Evolutionary conservation across 768 basidiomycete genomes (phyloP).

Genomic region (Collybia mongolica): DNA sequence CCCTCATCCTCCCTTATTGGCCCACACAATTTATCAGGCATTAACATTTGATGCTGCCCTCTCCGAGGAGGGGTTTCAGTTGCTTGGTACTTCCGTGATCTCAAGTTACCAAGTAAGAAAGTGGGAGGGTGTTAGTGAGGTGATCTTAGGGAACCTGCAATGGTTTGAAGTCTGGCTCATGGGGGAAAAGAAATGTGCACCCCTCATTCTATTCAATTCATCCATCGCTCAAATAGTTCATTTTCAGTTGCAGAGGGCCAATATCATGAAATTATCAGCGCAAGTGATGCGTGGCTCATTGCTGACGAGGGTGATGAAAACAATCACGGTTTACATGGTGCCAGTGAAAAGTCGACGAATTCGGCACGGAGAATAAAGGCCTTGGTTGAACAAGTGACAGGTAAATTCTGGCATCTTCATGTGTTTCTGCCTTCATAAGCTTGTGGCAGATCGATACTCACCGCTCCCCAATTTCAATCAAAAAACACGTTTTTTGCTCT

Average conservation of each 20-base stretch:
- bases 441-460: conserved; percentile 79
- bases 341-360: conserved; percentile 61
- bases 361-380: conserved; percentile 84
- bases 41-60: conserved; percentile 83
- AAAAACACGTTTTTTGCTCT: conserved; percentile 79
- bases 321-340: conserved; percentile 24
- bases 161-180: conserved; percentile 93
- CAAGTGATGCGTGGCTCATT: conserved; percentile 85
- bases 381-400: conserved; percentile 89
- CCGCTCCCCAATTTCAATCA: conserved; percentile 79
- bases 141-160: conserved; percentile 77
- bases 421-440: background rate
- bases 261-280: conserved; percentile 79
- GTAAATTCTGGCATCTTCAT: conserved; percentile 35
- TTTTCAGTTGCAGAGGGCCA: conserved; percentile 80
- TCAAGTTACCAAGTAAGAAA: conserved; percentile 22
- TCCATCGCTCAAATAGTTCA: background rate
- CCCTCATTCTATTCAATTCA: background rate
- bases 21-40: conserved; percentile 94
- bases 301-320: conserved; percentile 57
- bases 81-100: conserved; percentile 49
- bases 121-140: conserved; percentile 80
- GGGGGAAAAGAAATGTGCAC: conserved; percentile 86
- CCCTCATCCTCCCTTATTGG: conserved; percentile 78
- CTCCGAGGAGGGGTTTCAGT: conserved; percentile 68